A percentile compares a stretch with the other conserved stretches of the same genome.
These are phyloP conservation scores for Neostapfia colusana DNA, from an alignment of 176 grass and related monocot genomes.

Conservation along the genomic window DNA sequence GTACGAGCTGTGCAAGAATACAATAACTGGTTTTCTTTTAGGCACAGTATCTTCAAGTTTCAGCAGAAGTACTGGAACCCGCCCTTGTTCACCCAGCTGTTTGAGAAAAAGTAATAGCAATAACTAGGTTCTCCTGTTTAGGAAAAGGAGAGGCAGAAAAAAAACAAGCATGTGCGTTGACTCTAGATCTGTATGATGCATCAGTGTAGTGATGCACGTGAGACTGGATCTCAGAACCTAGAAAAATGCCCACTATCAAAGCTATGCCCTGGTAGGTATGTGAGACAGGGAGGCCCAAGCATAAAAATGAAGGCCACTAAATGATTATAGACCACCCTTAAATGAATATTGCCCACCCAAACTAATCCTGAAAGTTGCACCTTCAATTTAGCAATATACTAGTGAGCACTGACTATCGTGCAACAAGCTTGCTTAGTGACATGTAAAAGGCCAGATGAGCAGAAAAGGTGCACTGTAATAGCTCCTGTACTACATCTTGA, in stretches of 20 bases:
- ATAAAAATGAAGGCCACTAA: background rate
- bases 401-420: background rate
- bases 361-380: background rate
- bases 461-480: background rate
- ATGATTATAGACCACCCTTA: background rate
- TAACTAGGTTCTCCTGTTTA: conserved; percentile 17
- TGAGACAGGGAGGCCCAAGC: background rate
- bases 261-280: background rate
- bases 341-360: background rate
- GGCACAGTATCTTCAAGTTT: conserved; percentile 53
- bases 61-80: conserved; percentile 73
- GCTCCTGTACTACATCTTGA: background rate
- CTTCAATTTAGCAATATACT: background rate
- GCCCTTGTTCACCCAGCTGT: conserved; percentile 74
- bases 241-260: background rate
- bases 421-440: background rate
- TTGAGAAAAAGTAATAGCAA: background rate
- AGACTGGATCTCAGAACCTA: conserved; percentile 11
- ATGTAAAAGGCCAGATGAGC: background rate
- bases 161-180: conserved; percentile 8
- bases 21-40: conserved; percentile 72
- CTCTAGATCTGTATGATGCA: conserved; percentile 9
- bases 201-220: conserved; percentile 4
- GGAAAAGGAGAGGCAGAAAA: conserved; percentile 14
- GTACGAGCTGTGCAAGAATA: conserved; percentile 92